Conservation (phyloP, 108 stramenopile species). For the Nannochloropsis oceanica region DNA sequence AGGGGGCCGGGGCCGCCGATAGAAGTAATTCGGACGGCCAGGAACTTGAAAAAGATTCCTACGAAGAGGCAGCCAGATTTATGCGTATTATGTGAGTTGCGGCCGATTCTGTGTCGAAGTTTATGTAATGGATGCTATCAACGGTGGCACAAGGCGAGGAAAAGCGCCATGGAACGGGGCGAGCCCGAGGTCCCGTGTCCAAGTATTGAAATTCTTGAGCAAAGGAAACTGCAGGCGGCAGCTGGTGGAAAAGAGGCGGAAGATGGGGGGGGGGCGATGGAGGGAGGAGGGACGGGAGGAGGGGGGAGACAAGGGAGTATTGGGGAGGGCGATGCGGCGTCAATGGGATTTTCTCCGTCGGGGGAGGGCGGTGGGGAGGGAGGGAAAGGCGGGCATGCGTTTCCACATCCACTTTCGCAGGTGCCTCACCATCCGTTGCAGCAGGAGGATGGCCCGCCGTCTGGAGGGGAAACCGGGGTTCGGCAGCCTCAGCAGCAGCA, state of each 20-base stretch:
- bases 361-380: background rate
- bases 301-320: background rate
- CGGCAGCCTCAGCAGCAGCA: too few relatives aligned
- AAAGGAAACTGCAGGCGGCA: background rate
- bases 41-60: background rate
- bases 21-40: background rate
- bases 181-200: background rate
- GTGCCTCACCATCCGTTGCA: background rate
- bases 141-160: background rate
- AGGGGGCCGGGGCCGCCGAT: background rate
- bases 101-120: background rate
- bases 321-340: background rate
- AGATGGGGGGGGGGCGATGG: background rate
- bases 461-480: background rate
- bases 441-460: background rate
- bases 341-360: too few relatives aligned
- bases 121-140: background rate
- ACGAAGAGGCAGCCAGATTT: background rate
- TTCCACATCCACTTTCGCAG: background rate
- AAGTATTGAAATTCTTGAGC: background rate
- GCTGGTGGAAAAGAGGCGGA: background rate
- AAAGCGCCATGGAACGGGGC: background rate
- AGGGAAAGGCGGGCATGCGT: background rate
- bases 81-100: background rate
- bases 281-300: background rate